Base-by-base conservation (phyloP, 495 filamentous ascomycete species). In the Talaromyces stipitatus region DNA sequence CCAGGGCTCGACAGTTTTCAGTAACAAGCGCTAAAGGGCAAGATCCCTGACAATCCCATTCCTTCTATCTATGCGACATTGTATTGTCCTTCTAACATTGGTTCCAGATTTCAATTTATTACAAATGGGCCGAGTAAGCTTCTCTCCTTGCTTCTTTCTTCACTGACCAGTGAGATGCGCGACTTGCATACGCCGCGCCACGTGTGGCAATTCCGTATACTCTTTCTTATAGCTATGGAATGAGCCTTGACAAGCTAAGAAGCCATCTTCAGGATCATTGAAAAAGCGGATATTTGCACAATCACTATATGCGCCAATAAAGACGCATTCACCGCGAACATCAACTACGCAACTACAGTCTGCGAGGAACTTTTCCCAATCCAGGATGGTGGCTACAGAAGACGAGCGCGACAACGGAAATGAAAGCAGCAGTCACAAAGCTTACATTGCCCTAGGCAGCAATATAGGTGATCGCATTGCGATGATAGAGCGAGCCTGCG, bases 371-470 rank as follows among this genome's bases (percentile, higher is more conserved):
- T n/a, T n/a, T 23, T 20, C 18, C 20, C 30, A 33, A 23, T 22
- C 54, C 23, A 60, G 54, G 26, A 48, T 30, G 29, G 26, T 55
- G 16, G 50, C 50, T 12, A 57, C 58, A 1, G 59, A 52, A n/a
- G 41, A 45, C 10, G 18, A 36, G 7, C 18, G 28, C 10, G 55
- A 41, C 45, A 48, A 48, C 14, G 45, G 45, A 18, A 48, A 48
- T 61, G 60, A 54, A 46, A 58, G 22, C 16, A 23, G 50, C 4
- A 58, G 64, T 45, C 82, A 83, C 58, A 73, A 75, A 45, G 91
- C 86, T 0, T 95, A 86, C 62, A 84, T 98, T 61, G 94, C 95
- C 9, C 72, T 98, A 5, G 94, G 94, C 5, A 96, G 92, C 69
- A 98, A 98, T 73, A 70, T 96, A 18, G 94, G 94, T 10, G 89